phyloP scores from a whole-genome alignment of 169 alveolate species.

The Besnoitia besnoiti region DNA sequence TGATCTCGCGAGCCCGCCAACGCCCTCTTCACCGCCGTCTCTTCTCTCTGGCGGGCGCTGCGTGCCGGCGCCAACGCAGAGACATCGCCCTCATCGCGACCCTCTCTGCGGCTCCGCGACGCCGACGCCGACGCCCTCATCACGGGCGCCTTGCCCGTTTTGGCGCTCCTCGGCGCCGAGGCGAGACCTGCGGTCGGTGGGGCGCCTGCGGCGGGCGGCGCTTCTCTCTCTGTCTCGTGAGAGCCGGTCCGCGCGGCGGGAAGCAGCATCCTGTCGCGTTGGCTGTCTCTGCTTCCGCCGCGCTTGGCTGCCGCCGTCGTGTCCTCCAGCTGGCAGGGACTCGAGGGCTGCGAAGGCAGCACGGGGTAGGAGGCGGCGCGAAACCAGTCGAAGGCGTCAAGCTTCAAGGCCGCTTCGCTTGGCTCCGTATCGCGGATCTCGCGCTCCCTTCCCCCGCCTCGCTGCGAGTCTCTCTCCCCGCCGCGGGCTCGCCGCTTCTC shows the following conservation, averaged over 20 bases:
- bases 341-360: slow-evolving; percentile 30
- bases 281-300: not conserved
- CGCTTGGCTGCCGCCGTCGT: not conserved
- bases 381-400: slow-evolving; percentile 4
- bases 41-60: too few species aligned
- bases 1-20: too few species aligned
- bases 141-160: too few species aligned
- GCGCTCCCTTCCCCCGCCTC: not conserved
- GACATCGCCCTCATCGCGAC: too few species aligned
- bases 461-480: not conserved
- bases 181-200: not conserved
- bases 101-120: too few species aligned
- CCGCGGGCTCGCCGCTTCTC: too few species aligned
- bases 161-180: too few species aligned
- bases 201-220: not conserved
- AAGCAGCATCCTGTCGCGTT: not conserved
- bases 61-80: too few species aligned
- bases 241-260: not conserved
- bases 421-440: too few species aligned
- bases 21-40: too few species aligned
- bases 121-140: too few species aligned
- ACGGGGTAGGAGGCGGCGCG: slow-evolving; percentile 34
- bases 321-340: not conserved
- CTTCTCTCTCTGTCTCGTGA: not conserved
- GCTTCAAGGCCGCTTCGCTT: too few species aligned